Evolutionary conservation across 345 rosid species (phyloP).

Genomic region (Populus alba): DNA sequence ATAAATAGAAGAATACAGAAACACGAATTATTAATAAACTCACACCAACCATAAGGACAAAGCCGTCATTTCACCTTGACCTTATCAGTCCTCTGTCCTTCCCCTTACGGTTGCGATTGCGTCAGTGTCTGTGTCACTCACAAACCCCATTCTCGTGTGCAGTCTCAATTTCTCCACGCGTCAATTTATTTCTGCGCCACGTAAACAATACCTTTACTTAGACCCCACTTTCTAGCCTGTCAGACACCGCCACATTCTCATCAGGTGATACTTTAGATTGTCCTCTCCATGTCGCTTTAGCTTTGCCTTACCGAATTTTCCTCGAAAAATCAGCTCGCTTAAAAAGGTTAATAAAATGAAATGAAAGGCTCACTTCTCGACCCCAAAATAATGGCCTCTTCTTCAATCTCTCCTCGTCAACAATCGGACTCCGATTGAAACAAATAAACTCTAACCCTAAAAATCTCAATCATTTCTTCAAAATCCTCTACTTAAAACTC

Average conservation of each 20-base stretch:
- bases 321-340: neutral
- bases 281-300: neutral
- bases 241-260: neutral
- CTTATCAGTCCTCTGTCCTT: neutral
- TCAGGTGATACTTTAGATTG: neutral
- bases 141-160: neutral
- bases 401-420: neutral
- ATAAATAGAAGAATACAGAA: neutral
- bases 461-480: neutral
- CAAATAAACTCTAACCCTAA: neutral
- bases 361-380: neutral
- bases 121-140: neutral
- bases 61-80: neutral
- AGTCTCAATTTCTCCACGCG: neutral
- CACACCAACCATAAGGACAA: neutral
- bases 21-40: neutral
- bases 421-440: neutral
- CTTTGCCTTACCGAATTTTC: neutral
- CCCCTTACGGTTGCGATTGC: neutral
- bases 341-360: neutral
- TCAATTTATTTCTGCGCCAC: neutral
- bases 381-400: slow-evolving; percentile 1
- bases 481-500: neutral
- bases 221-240: no score
- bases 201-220: neutral